phyloP scores from a whole-genome alignment of 345 rosid genomes.

The Melastoma malabathricum region DNA sequence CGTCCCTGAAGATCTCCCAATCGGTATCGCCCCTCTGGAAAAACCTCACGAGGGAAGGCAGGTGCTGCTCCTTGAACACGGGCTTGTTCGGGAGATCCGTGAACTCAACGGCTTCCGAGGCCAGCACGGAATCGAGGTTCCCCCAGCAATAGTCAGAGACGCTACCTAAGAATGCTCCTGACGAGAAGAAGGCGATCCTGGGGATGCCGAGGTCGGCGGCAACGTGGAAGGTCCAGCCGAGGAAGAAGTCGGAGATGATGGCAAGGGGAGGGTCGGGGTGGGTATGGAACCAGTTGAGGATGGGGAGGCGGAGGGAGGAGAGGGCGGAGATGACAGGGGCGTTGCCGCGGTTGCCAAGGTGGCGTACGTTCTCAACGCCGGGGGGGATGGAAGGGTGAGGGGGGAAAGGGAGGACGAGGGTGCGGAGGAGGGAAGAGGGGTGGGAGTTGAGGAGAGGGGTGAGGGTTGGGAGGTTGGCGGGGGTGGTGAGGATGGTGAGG shows the following conservation, averaged over 20 bases:
- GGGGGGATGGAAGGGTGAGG: slow-evolving; percentile 39
- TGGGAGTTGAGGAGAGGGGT: slow-evolving; percentile 30
- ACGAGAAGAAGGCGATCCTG: slow-evolving; percentile 32
- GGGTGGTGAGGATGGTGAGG: slow-evolving; percentile 8
- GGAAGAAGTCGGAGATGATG: slow-evolving; percentile 61
- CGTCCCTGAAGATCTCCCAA: slow-evolving; percentile 17
- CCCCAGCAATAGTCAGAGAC: slow-evolving; percentile 18
- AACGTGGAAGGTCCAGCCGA: slow-evolving; percentile 57
- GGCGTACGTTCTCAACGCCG: slow-evolving; percentile 47
- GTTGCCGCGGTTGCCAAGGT: slow-evolving; percentile 37
- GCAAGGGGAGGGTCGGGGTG: slow-evolving; percentile 49
- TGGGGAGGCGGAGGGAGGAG: slow-evolving; percentile 26
- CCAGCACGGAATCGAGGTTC: slow-evolving; percentile 7
- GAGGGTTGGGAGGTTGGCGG: slow-evolving; percentile 14
- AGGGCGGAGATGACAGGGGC: slow-evolving; percentile 26
- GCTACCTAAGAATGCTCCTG: slow-evolving; percentile 21
- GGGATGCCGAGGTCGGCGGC: slow-evolving; percentile 27
- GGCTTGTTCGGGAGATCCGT: slow-evolving; percentile 37
- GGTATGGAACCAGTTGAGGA: slow-evolving; percentile 40
- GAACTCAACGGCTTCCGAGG: slow-evolving; percentile 18
- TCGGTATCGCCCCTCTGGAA: slow-evolving; percentile 22
- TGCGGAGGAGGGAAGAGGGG: slow-evolving; percentile 24
- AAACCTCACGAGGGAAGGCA: slow-evolving; percentile 26
- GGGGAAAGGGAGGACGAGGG: slow-evolving; percentile 37
- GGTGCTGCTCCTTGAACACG: slow-evolving; percentile 27